Percentiles rank a stretch among this genome's conserved stretches.
These are phyloP conservation scores for Fulvia fulva DNA, from an alignment of 2,329 filamentous ascomycete genomes.

Conservation along the genomic window DNA sequence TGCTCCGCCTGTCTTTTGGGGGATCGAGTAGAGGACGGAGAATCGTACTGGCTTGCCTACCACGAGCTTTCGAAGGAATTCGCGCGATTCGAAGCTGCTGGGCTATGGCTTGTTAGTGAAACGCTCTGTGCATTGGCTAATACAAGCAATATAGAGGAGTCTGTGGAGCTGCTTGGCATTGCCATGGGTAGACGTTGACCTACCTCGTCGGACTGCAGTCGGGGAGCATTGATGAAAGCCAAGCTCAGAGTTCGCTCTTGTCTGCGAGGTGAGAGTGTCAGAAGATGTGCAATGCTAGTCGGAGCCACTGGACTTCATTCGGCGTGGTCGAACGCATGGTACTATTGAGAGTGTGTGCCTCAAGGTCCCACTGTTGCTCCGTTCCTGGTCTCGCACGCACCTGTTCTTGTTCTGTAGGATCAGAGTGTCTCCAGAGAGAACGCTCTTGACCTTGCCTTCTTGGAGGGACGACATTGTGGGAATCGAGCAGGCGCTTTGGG, in stretches of 20 bases:
- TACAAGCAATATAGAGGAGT: not conserved
- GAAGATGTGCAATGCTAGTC: too few relatives aligned
- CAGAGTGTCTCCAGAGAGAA: conserved; percentile 89
- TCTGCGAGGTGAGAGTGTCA: not conserved
- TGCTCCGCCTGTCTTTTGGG: conserved; percentile 52
- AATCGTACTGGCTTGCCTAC: conserved; percentile 87
- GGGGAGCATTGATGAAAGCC: conserved; percentile 86
- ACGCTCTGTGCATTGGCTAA: not conserved
- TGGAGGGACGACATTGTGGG: conserved; percentile 39
- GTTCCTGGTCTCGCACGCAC: not conserved
- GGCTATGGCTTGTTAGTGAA: conserved; percentile 40
- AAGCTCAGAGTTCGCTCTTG: conserved; percentile 84
- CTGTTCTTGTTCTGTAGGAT: conserved; percentile 77
- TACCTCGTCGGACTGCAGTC: conserved; percentile 42
- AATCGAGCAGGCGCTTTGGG: not conserved
- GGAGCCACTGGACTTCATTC: too few relatives aligned
- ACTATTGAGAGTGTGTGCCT: too few relatives aligned
- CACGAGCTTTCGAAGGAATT: conserved; percentile 77
- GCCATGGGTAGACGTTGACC: not conserved
- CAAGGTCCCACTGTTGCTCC: too few relatives aligned
- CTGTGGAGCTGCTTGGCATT: too few relatives aligned
- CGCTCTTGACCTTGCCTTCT: conserved; percentile 82
- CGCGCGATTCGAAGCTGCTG: conserved; percentile 89
- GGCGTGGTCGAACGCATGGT: too few relatives aligned
- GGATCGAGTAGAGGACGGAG: conserved; percentile 80